Evolutionary conservation across 495 filamentous ascomycete genomes (phyloP).

Genomic region (Recurvomyces mirabilis): DNA sequence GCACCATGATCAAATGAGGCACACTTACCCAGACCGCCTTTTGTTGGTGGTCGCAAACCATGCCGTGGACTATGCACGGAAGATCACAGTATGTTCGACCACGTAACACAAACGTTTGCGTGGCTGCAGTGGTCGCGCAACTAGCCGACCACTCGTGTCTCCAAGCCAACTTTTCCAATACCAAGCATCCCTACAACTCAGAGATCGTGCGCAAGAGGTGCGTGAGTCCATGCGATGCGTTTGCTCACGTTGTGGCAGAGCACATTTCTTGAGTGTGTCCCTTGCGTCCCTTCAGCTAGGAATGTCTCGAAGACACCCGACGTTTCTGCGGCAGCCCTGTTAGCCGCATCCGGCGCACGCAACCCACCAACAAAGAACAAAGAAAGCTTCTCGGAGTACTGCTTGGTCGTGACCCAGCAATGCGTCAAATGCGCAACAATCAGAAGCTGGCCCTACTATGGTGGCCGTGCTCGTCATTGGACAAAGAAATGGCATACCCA

Average conservation of each 20-base stretch:
- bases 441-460: slow-evolving; percentile 3
- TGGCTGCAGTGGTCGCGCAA: not conserved
- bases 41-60: not conserved
- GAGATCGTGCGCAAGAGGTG: not conserved
- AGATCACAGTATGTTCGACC: not conserved
- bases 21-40: not conserved
- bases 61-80: not conserved
- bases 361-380: slow-evolving; percentile 21
- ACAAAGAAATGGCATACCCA: slow-evolving; percentile 17
- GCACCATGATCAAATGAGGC: not conserved
- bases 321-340: slow-evolving; percentile 4
- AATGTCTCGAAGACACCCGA: slow-evolving; percentile 9
- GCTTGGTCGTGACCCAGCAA: slow-evolving; percentile 9
- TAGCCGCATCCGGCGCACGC: slow-evolving; percentile 7
- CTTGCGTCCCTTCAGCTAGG: slow-evolving; percentile 12
- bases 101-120: not conserved
- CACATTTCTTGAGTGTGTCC: not conserved
- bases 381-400: slow-evolving; percentile 7
- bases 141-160: not conserved
- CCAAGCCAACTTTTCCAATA: slow-evolving; percentile 3
- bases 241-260: not conserved
- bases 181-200: not conserved
- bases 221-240: not conserved
- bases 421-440: slow-evolving; percentile 17
- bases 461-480: slow-evolving; percentile 14